Evolutionary conservation across 257 asterid genomes (phyloP).

Genomic region (Verbascum thapsus): DNA sequence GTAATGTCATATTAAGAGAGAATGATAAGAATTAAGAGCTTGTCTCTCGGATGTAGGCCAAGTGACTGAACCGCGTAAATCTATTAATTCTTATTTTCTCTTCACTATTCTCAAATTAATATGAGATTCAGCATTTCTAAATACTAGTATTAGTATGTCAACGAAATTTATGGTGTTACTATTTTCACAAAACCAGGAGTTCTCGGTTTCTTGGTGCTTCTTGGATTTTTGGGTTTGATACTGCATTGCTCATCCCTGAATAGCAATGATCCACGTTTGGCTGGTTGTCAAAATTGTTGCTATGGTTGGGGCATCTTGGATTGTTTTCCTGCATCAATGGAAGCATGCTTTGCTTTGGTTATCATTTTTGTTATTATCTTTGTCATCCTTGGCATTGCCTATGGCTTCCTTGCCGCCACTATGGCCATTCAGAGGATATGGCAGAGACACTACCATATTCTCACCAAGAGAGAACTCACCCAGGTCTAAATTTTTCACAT

Average conservation of each 20-base stretch:
- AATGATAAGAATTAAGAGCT: no score
- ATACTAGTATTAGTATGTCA: neutral
- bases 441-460: constrained; percentile 66
- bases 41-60: no score
- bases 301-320: constrained; percentile 63
- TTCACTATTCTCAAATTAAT: no score
- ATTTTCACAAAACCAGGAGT: constrained; percentile 43
- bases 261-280: constrained; percentile 47
- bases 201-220: constrained; percentile 54
- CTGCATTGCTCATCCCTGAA: constrained; percentile 47
- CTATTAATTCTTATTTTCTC: no score
- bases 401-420: constrained; percentile 61
- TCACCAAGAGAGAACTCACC: constrained; percentile 60
- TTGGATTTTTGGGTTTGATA: constrained; percentile 50
- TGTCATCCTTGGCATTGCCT: constrained; percentile 61
- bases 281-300: constrained; percentile 65
- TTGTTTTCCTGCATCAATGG: constrained; percentile 63
- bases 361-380: constrained; percentile 51
- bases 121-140: no score
- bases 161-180: constrained; percentile 21
- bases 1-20: no score
- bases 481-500: constrained; percentile 31
- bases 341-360: constrained; percentile 53
- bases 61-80: no score
- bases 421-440: constrained; percentile 63